These are phyloP conservation scores for Debaryomycetaceae sp. DNA, from an alignment of 1,139 yeast genomes.

Conservation along the genomic window DNA sequence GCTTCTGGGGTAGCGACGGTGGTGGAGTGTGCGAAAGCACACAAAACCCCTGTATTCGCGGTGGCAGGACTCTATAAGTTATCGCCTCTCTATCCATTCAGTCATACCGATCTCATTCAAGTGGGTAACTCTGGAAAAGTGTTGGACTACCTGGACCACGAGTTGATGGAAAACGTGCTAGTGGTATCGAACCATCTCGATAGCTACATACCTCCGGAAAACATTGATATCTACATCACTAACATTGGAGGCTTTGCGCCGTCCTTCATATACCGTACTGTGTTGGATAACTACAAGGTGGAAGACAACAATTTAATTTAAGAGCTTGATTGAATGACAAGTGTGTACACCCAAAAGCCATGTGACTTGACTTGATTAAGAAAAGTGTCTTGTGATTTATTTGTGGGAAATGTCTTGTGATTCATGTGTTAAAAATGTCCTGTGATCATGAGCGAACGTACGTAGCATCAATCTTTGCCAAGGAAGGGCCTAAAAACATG, in stretches of 20 bases:
- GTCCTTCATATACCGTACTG: conserved; percentile 88
- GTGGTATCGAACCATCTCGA: conserved; percentile 79
- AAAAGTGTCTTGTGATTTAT: too few relatives aligned
- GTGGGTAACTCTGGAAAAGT: conserved; percentile 91
- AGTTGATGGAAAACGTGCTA: conserved; percentile 60
- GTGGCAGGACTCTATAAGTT: conserved; percentile 91
- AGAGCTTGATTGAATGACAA: background rate
- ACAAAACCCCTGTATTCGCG: conserved; percentile 89
- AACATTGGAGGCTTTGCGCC: conserved; percentile 97
- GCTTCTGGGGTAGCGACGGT: conserved; percentile 87
- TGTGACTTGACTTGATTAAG: background rate
- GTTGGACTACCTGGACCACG: conserved; percentile 56
- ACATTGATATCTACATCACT: conserved; percentile 87
- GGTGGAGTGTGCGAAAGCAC: conserved; percentile 93
- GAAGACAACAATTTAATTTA: conserved; percentile 54
- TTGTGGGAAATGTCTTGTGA: too few relatives aligned
- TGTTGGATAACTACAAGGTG: conserved; percentile 83
- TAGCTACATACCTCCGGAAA: conserved; percentile 89
- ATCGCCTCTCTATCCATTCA: conserved; percentile 90
- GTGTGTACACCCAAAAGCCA: background rate
- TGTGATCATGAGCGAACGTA: conserved; percentile 25
- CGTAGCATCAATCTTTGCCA: conserved; percentile 87
- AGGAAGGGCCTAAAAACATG: conserved; percentile 60
- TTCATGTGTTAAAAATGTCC: too few relatives aligned
- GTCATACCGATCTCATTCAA: conserved; percentile 77